Evolutionary conservation across 345 rosid genomes (phyloP), one percentile per base, ranked within the genome.

Genomic region (Moricandia arvensis): DNA sequence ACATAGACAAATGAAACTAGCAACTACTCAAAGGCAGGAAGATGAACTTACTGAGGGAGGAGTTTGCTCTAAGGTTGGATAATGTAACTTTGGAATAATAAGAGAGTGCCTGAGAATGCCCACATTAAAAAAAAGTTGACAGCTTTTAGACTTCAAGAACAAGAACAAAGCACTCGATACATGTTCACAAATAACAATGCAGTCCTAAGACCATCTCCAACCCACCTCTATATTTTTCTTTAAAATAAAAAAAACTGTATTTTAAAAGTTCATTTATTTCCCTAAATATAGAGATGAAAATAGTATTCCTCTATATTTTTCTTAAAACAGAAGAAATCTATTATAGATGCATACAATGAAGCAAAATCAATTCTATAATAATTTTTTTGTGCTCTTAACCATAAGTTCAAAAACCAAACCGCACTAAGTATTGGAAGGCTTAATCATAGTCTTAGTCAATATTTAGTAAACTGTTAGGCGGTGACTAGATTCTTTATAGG

Each of bases 21-120:
- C 8, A 49, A 60, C 63, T 10, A 17, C 30, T 6, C 4, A 51
- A 61, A 61, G 47, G 26, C 26, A 77, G 68, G 72, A 67, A 61
- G 74, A 61, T 64, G 63, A 66, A 87, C 98, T 94, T 92, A 94
- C 98, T 73, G 89, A 82, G 60, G 97, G 89, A 65, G 96, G 98
- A 71, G 98, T 94, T 38, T 79, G 82, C 79, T 89, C 92, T 83
- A 94, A 77, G 33, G 90, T 87, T 55, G 92, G 80, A 81, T 82
- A 91, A 82, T 91, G 98, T 49, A 88, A 85, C 74, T 91, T 94
- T 2, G 98, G 97, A 59, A 91, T 86, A 66, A 94, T 86, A 80
- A 94, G 96, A 30, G 96, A 91, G 86, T 94, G 98, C 93, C 98
- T 94, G 66, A 37, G n/a, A 31, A 80, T 74, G 60, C 35, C 69